These are phyloP conservation scores for Lichtheimia hyalospora DNA, from an alignment of 371 early-diverging fungal genomes.

Conservation along the genomic window DNA sequence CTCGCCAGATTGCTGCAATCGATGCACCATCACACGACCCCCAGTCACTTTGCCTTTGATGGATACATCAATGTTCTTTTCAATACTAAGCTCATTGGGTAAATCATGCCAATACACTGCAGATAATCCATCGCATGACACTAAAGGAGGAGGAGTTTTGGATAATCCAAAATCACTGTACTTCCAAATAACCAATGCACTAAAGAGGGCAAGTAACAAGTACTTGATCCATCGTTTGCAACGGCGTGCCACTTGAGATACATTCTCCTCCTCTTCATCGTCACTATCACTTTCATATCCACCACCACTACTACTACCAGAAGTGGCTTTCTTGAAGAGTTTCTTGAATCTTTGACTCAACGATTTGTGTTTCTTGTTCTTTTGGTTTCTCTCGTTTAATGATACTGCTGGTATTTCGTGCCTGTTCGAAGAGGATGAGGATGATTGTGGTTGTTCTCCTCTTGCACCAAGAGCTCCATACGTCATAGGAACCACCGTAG, in stretches of 20 bases:
- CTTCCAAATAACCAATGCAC: conserved; percentile 18
- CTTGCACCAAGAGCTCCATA: not conserved
- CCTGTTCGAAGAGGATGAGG: not conserved
- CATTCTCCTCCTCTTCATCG: conserved; percentile 7
- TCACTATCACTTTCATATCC: conserved; percentile 53
- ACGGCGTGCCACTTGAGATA: conserved; percentile 6
- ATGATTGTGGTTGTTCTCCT: not conserved
- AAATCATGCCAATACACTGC: conserved; percentile 15
- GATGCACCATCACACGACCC: conserved; percentile 15
- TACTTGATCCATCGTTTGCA: conserved; percentile 23
- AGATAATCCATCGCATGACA: conserved; percentile 5
- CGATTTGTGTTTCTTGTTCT: conserved; percentile 3
- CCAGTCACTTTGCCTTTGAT: conserved; percentile 13
- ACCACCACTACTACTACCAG: not conserved
- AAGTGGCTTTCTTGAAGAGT: not conserved
- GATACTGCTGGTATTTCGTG: not conserved
- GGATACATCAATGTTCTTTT: conserved; percentile 11
- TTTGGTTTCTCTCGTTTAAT: not conserved
- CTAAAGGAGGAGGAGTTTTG: not conserved
- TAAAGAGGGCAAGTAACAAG: conserved; percentile 15
- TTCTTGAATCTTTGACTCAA: not conserved
- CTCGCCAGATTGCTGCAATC: conserved; percentile 1
- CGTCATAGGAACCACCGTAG: conserved; percentile 2
- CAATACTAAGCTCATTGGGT: conserved; percentile 9
- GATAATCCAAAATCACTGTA: conserved; percentile 12